phyloP scores from a whole-genome alignment of 441 rosid genomes.

The Erysimum pusillum region DNA sequence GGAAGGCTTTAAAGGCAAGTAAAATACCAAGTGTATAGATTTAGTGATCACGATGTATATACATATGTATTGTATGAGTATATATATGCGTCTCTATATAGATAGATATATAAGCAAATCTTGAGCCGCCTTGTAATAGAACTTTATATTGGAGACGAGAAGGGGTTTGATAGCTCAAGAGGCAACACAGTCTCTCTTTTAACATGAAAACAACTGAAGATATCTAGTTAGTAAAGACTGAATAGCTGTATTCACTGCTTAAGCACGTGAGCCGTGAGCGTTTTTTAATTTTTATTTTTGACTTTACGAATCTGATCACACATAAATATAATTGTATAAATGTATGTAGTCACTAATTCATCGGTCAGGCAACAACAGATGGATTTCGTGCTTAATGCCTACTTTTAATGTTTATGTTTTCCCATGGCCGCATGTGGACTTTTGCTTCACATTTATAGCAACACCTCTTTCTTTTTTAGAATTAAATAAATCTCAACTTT shows the following conservation, averaged over 20 bases:
- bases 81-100: neutral
- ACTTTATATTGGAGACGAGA: conserved; percentile 20
- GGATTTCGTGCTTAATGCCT: conserved; percentile 44
- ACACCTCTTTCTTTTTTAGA: neutral
- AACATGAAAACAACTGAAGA: conserved; percentile 38
- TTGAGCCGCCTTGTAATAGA: neutral
- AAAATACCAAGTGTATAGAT: conserved; percentile 43
- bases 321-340: neutral
- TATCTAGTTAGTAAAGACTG: conserved; percentile 44
- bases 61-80: neutral
- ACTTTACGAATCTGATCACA: conserved; percentile 47
- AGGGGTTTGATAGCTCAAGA: conserved; percentile 29
- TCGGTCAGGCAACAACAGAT: conserved; percentile 38
- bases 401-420: conserved; percentile 34
- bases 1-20: conserved; percentile 88
- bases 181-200: conserved; percentile 20
- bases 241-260: conserved; percentile 58
- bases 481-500: neutral
- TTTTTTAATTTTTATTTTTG: conserved; percentile 53
- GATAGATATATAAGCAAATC: conserved; percentile 5
- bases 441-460: conserved; percentile 49
- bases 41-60: conserved; percentile 43
- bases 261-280: conserved; percentile 75
- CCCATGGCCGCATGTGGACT: conserved; percentile 55
- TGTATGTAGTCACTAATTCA: conserved; percentile 13